phyloP scores from a whole-genome alignment of 2,329 filamentous ascomycete species.

The Pestalotiopsis sp. region DNA sequence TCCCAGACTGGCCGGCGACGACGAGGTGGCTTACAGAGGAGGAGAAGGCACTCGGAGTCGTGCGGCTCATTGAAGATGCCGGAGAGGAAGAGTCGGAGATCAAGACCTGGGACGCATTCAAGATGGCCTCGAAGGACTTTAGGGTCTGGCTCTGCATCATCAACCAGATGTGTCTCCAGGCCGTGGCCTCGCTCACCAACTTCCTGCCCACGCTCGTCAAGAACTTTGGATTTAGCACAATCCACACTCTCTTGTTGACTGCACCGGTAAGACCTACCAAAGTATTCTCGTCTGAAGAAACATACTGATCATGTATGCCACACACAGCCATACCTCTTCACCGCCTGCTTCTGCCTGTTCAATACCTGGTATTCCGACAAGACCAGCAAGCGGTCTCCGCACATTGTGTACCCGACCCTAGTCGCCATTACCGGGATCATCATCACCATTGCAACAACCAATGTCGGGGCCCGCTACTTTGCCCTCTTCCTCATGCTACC shows the following conservation, averaged over 20 bases:
- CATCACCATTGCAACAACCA: slow-evolving; percentile 24
- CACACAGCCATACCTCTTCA: slow-evolving; percentile 26
- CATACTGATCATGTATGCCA: not conserved
- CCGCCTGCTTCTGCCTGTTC: slow-evolving; percentile 27
- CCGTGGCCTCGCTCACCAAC: slow-evolving; percentile 31
- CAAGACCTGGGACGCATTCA: slow-evolving; percentile 22
- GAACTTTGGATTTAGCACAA: slow-evolving; percentile 27
- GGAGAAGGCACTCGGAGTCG: slow-evolving; percentile 1
- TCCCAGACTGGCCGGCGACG: slow-evolving; percentile 7
- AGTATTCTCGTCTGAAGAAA: too few species aligned
- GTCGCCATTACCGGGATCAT: slow-evolving; percentile 23
- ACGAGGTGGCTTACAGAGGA: slow-evolving; percentile 2
- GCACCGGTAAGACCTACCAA: slow-evolving; percentile 19
- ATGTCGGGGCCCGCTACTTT: slow-evolving; percentile 23
- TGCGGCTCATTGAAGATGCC: slow-evolving; percentile 20
- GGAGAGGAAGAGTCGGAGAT: slow-evolving; percentile 22
- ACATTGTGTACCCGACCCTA: slow-evolving; percentile 22
- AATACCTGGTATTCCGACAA: slow-evolving; percentile 32
- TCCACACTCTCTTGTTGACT: slow-evolving; percentile 29
- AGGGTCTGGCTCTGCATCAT: slow-evolving; percentile 28
- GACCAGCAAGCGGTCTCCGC: slow-evolving; percentile 22
- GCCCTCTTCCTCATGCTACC: slow-evolving; percentile 24
- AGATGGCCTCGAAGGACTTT: slow-evolving; percentile 28
- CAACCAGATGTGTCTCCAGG: slow-evolving; percentile 29
- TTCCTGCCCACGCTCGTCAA: slow-evolving; percentile 33